These are phyloP conservation scores for Cylindrotheca closterium DNA, from an alignment of 108 stramenopile genomes.

Conservation along the genomic window DNA sequence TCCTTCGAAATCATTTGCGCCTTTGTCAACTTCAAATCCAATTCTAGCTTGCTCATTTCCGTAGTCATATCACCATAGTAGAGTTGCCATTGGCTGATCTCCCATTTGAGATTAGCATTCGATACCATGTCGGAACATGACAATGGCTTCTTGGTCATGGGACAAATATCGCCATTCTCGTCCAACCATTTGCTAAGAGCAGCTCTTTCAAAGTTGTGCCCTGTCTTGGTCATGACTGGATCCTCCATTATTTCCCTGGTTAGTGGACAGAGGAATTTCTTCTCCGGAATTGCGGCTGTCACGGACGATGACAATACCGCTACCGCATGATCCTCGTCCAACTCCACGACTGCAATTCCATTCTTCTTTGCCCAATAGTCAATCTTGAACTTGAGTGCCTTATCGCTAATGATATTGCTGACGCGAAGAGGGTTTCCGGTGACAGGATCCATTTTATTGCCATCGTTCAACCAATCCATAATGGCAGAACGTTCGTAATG, in stretches of 20 bases:
- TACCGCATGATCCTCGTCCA: background rate
- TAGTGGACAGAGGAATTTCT: constrained; percentile 58
- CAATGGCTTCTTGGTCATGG: constrained; percentile 21
- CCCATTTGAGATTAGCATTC: constrained; percentile 23
- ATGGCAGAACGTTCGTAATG: constrained; percentile 27
- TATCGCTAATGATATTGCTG: constrained; percentile 25
- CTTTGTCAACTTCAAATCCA: constrained; percentile 20
- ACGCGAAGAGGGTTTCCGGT: constrained; percentile 33
- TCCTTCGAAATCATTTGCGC: constrained; percentile 19
- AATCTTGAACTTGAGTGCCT: constrained; percentile 25
- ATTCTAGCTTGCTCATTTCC: constrained; percentile 11
- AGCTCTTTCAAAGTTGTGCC: constrained; percentile 46
- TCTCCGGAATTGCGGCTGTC: constrained; percentile 30
- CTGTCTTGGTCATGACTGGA: constrained; percentile 54
- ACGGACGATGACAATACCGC: background rate
- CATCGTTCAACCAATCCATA: constrained; percentile 20
- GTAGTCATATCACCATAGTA: constrained; percentile 8
- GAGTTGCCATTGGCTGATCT: constrained; percentile 28
- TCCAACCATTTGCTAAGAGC: constrained; percentile 35
- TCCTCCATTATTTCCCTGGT: constrained; percentile 55
- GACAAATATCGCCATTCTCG: constrained; percentile 18
- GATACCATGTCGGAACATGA: background rate
- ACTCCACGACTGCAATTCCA: constrained; percentile 3
- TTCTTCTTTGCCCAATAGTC: constrained; percentile 30
- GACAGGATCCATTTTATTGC: constrained; percentile 31